Base-by-base conservation (phyloP, 2,329 filamentous ascomycete species). In the Aspergillus quadrilineatus region DNA sequence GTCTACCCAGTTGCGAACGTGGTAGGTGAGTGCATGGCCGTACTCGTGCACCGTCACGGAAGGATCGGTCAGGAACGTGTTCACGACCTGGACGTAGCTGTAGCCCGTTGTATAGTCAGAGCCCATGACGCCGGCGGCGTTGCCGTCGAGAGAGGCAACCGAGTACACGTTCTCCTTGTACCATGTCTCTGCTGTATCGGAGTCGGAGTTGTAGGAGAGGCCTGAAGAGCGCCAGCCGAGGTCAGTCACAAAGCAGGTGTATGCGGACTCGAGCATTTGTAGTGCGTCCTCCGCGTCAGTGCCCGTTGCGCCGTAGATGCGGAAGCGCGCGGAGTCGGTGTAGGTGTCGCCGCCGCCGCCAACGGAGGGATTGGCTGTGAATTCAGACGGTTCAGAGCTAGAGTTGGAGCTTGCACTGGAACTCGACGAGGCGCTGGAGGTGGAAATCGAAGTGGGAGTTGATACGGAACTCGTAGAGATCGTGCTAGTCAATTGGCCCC, bases 81-180 rank as follows among this genome's bases (percentile, higher is more conserved):
- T 43, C 4, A 56, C 42, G 14, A 59, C 50, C 7, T 59, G 34
- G 4, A 59, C 37, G n/a, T 41, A 59, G n/a, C 49, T 53, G 26
- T 56, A 46, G 6, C 57, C 57, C 3, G 41, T 28, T 6, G 9
- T 26, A 1, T 41, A 36, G 2, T 59, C 57, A 1, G 57, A 53
- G 22, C 44, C 36, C 17, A 53, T 48, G 7, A 59, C 57, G 3
- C 53, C 57, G 1, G 57, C 57, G 1, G 57, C 57, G 14, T 46
- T 32, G 17, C 53, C 37, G 22, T 43, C 49, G 14, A 59, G 42
- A 2, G 37, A 29, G 5, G 29, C n/a, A 4, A 56, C 54, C 5
- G 22, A 7, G 28, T 59, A 59, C 9, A 59, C 32, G 22, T 59
- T 59, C 45, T 59, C 57, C 53, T 59, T 59, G 43, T 51, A 59